Evolutionary conservation across 306 rosid species (phyloP).

Genomic region (Lablab purpureus): DNA sequence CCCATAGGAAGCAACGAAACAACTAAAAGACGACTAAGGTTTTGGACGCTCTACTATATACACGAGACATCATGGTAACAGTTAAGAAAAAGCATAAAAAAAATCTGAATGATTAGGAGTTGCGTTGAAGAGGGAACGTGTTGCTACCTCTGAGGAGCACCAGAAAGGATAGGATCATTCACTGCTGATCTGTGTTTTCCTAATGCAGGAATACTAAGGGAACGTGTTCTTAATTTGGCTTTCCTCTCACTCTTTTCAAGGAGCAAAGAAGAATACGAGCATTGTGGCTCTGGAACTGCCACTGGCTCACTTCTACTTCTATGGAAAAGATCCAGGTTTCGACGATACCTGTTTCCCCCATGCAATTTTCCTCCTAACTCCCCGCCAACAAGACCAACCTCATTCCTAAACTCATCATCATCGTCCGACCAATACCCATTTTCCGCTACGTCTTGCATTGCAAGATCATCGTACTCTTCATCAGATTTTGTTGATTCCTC

Average conservation of each 20-base stretch:
- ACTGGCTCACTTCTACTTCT: conserved; percentile 64
- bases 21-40: not conserved
- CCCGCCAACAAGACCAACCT: conserved; percentile 43
- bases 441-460: conserved; percentile 71
- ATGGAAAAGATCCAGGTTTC: conserved; percentile 61
- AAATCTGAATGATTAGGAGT: not conserved
- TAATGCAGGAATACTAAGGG: conserved; percentile 83
- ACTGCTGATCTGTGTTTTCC: conserved; percentile 62
- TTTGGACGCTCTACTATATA: conserved; percentile 41
- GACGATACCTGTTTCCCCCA: conserved; percentile 52
- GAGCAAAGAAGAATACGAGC: conserved; percentile 62
- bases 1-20: conserved; percentile 7
- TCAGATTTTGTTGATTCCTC: conserved; percentile 96
- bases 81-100: conserved; percentile 12
- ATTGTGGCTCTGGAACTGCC: conserved; percentile 56
- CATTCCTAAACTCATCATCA: conserved; percentile 56
- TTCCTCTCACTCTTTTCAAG: conserved; percentile 59
- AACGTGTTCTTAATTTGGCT: conserved; percentile 70
- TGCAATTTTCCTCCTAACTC: conserved; percentile 45
- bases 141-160: conserved; percentile 68
- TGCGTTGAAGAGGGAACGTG: not conserved
- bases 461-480: conserved; percentile 95
- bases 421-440: conserved; percentile 68
- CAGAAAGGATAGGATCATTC: conserved; percentile 71
- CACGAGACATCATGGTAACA: conserved; percentile 24